Evolutionary conservation across 495 filamentous ascomycete species (phyloP), one percentile per base, ranked within the genome.

Genomic region (Pyronema omphalodes): DNA sequence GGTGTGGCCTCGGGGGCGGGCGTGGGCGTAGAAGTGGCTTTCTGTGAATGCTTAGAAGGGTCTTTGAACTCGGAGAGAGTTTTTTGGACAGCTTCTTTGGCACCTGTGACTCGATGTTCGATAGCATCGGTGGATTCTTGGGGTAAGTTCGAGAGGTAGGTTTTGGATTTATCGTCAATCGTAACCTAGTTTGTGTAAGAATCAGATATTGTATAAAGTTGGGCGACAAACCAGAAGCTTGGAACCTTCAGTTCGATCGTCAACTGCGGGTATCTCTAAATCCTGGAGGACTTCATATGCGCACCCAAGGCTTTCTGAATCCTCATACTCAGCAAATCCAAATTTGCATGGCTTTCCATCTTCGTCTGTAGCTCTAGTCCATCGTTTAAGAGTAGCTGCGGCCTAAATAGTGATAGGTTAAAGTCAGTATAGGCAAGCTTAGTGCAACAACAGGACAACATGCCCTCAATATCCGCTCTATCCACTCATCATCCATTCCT

Each of bases 271-370:
- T 47, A 96, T 80, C 68, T 93, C 75, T 53, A 98, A 73, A 63
- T 88, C 82, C 69, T 78, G 82, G 62, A 95, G 76, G 45, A 89
- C 78, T 69, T 93, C 86, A 54, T 87, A 80, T 53, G 89, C 91
- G 49, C 81, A 81, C 69, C 79, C 79, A 59, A 99, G 74, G 60
- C 86, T 88, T 66, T 94, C 84, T 35, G 82, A 78, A 69, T 96
- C 88, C 55, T 94, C 89, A 70, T 83, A 99, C 70, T 96, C 88
- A 56, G 88, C 91, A 70, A 99, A 96, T 37, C 91, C 93, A 71
- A 96, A 96, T 52, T 79, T 78, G 65, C 81, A 84, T 45, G 80
- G 78, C 71, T 93, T 93, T 48, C 82, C 78, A 58, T 93, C 82
- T 35, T 84, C 81, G 68, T 91, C 79, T 34, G 78, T 81, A 23